Evolutionary conservation across 2,329 filamentous ascomycete species (phyloP).

Genomic region (Zymoseptoria brevis): DNA sequence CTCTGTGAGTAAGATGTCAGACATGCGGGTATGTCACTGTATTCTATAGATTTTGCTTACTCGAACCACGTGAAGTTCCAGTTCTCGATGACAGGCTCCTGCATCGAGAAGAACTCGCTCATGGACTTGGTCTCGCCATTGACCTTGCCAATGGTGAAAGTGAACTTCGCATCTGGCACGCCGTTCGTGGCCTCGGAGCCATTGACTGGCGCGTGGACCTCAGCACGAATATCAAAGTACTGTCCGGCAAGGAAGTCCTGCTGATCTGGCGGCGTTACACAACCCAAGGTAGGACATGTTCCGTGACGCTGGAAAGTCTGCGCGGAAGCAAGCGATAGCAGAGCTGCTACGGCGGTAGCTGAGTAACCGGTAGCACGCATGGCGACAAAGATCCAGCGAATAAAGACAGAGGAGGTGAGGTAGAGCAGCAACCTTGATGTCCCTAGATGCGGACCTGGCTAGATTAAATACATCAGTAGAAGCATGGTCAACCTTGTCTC

Average conservation of each 20-base stretch:
- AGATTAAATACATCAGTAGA: not conserved
- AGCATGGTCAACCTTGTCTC: not conserved
- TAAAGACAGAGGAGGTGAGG: not conserved
- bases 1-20: conserved; percentile 26
- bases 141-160: conserved; percentile 63
- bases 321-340: conserved; percentile 26
- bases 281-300: conserved; percentile 48
- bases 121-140: conserved; percentile 48
- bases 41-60: conserved; percentile 26
- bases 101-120: conserved; percentile 59
- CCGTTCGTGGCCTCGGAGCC: conserved; percentile 64
- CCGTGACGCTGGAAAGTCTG: conserved; percentile 50
- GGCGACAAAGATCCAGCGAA: conserved; percentile 1
- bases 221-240: conserved; percentile 74
- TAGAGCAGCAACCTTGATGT: not conserved
- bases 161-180: conserved; percentile 67
- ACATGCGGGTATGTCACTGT: not conserved
- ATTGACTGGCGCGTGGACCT: conserved; percentile 55
- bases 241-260: conserved; percentile 78
- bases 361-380: conserved; percentile 10
- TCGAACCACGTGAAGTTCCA: conserved; percentile 85
- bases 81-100: conserved; percentile 65
- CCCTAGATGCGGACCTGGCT: not conserved
- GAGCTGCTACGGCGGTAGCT: conserved; percentile 5
- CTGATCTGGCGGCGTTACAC: conserved; percentile 51